Evolutionary conservation across 805 yeast species (phyloP), one percentile per base, ranked within the genome.

Genomic region (Ogataea trehalophila): DNA sequence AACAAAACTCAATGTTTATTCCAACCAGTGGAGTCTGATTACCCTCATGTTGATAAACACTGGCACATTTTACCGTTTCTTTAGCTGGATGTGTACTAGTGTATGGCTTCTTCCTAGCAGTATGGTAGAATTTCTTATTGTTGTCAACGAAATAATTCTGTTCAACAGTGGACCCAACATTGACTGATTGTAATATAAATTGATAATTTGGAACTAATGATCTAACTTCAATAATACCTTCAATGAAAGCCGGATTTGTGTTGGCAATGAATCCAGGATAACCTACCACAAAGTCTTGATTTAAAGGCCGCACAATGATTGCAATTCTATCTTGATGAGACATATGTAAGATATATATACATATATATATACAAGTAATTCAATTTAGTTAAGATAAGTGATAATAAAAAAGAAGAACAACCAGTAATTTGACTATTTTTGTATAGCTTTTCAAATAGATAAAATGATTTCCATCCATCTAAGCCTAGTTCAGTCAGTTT

Each of bases 191-290:
- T 13, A 37, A 17, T 1, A 39, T 33, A 8, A 43, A 37, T 15
- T 35, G 46, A 33, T 34, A 43, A 20, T 31, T 38, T 9, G 33
- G n/a, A 13, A 43, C n/a, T 33, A 43, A 33, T 16, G 42, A 43
- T 18, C 42, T 14, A 13, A 33, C 23, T 29, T 43, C 38, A 14
- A 43, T 33, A 4, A 39, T 33, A 13, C 42, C 46, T 23, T 43
- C 33, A 17, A 43, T 38, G 15, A 16, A 33, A 7, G 46, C 33
- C 16, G 36, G n/a, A 1, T 26, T 15, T 13, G 16, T 37, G 16
- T 20, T 16, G 8, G n/a, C 22, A 15, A 13, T 36, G 26, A 23
- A 43, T 2, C 46, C 46, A 17, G 42, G 46, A 23, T 37, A 43
- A 4, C 46, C 46, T 8, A n/a, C 33, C 18, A 37, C 38, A 6